A percentile compares a stretch with the other conserved stretches of the same genome.
These are phyloP conservation scores for Cytospora piceae DNA, from an alignment of 2,329 filamentous ascomycete species.

Conservation along the genomic window DNA sequence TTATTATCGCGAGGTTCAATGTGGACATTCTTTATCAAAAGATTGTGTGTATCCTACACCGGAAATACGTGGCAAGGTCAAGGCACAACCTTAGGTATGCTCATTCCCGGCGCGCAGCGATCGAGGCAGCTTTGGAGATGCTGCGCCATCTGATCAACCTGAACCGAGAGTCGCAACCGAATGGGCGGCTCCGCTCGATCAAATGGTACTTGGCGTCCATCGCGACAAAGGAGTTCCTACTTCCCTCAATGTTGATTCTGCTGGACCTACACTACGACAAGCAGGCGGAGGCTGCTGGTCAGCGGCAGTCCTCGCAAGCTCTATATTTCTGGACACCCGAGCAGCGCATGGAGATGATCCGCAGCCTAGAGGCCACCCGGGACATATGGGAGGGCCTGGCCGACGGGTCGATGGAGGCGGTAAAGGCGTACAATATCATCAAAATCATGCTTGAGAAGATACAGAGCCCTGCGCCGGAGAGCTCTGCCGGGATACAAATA, in stretches of 20 bases:
- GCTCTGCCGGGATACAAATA: slow-evolving; percentile 17
- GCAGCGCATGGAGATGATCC: slow-evolving; percentile 75
- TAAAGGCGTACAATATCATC: slow-evolving; percentile 82
- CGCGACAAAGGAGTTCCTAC: slow-evolving; percentile 81
- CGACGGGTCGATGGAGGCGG: slow-evolving; percentile 83
- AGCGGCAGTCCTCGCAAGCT: slow-evolving; percentile 48
- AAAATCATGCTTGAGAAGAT: slow-evolving; percentile 84
- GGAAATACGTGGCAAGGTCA: slow-evolving; percentile 81
- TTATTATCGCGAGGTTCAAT: slow-evolving; percentile 84
- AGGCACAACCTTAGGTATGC: slow-evolving; percentile 79
- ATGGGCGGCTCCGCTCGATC: slow-evolving; percentile 72
- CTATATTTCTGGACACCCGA: slow-evolving; percentile 59
- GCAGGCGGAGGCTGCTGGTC: slow-evolving; percentile 47
- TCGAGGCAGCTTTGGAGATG: slow-evolving; percentile 84
- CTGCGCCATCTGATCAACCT: slow-evolving; percentile 77
- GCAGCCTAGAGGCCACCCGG: slow-evolving; percentile 70
- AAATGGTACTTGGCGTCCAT: slow-evolving; percentile 80
- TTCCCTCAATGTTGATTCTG: slow-evolving; percentile 82
- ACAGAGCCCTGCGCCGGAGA: slow-evolving; percentile 49
- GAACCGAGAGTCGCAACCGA: slow-evolving; percentile 72
- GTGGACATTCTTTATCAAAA: slow-evolving; percentile 87
- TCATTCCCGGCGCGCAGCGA: slow-evolving; percentile 80
- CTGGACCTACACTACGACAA: slow-evolving; percentile 79
- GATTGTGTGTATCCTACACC: slow-evolving; percentile 84
- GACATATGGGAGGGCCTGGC: slow-evolving; percentile 80